Evolutionary conservation across 2,329 filamentous ascomycete genomes (phyloP).

Genomic region (Cadophora gregata): DNA sequence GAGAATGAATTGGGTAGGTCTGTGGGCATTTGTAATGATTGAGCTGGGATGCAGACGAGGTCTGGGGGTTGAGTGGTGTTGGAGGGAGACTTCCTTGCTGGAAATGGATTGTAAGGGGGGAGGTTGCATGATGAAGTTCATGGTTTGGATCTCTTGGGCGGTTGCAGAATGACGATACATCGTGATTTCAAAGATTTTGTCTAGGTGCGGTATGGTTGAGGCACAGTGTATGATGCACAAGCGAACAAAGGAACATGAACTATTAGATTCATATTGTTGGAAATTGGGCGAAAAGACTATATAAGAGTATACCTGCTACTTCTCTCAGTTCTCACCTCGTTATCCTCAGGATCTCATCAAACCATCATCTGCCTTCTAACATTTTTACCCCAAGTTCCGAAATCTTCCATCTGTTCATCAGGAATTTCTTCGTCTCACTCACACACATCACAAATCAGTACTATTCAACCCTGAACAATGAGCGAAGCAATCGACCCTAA

Average conservation of each 20-base stretch:
- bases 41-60: background rate
- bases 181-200: background rate
- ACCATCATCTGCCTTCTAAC: too few relatives aligned
- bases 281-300: background rate
- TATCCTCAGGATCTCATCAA: too few relatives aligned
- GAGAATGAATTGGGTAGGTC: background rate
- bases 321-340: background rate
- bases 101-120: background rate
- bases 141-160: too few relatives aligned
- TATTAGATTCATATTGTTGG: background rate
- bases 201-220: background rate
- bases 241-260: background rate
- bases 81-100: background rate
- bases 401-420: background rate
- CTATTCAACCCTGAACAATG: slow-evolving; percentile 5
- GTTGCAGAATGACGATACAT: too few relatives aligned
- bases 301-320: background rate
- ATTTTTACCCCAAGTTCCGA: too few relatives aligned
- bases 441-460: background rate
- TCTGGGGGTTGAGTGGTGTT: background rate
- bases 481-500: slow-evolving; percentile 26
- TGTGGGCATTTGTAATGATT: slow-evolving; percentile 1
- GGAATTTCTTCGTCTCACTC: background rate
- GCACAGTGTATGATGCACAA: background rate
- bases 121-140: background rate